Evolutionary conservation across 2,329 filamentous ascomycete genomes (phyloP), one percentile per base, ranked within the genome.

Genomic region (Penicillium sp.): DNA sequence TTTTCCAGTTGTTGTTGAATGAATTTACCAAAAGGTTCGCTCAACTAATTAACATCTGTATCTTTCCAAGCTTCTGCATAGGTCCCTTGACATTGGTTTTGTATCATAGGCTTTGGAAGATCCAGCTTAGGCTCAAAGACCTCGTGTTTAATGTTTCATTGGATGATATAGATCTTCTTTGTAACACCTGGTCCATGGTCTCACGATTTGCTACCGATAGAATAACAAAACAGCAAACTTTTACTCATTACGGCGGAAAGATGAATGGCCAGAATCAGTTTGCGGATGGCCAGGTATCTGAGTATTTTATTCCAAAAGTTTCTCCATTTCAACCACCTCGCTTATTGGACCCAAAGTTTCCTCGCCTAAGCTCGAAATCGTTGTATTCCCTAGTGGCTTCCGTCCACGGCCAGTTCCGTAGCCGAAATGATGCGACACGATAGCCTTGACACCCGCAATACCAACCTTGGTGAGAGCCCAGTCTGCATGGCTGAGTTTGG

Each of bases 401-500:
- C 49, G 49, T 18, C 31, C 32, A 4, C 43, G 49, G 10, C 31
- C 22, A 2, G 31, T 43, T 14, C 89, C 89, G 69, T 92, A 92
- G 46, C 89, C 88, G 69, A 84, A 91, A 71, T 89, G 89, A 65
- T 79, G 83, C 77, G 91, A 85, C 61, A 92, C 87, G n/a, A 88
- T 88, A 61, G 83, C 83, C 79, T 92, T 92, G 27, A 89, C 91
- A 27, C 89, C 89, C 1, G 89, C 86, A 65, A 92, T 89, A 47
- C 88, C 88, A 0, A 86, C 79, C 78, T 90, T 92, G 56, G 88
- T 91, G 56, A 92, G 76, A 36, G 87, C 85, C 89, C 89, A 92
- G 73, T 92, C 89, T 38, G 85, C 87, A 70, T 84, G 85, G 67
- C 85, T 85, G 55, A 92, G 81, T 13, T 85, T 75, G 75, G 87